phyloP scores from a whole-genome alignment of 1,284 basidiomycete species.

The Sphagnurus paluster region DNA sequence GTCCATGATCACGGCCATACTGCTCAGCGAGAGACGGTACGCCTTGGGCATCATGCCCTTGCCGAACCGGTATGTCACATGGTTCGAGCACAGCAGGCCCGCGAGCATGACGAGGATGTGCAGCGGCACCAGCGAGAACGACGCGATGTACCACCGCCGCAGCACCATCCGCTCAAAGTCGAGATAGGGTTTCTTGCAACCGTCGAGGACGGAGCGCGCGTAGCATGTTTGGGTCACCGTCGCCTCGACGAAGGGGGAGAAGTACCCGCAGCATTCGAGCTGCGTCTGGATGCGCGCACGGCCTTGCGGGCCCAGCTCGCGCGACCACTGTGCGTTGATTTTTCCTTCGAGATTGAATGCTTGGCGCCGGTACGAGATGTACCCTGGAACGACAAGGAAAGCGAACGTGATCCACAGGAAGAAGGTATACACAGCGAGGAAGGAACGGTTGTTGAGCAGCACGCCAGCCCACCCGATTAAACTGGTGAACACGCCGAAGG shows the following conservation, averaged over 20 bases:
- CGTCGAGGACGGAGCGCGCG: conserved; percentile 57
- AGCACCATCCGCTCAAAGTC: conserved; percentile 53
- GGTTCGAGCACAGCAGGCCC: conserved; percentile 65
- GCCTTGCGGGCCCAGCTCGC: conserved; percentile 48
- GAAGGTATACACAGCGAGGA: conserved; percentile 66
- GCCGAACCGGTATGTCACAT: conserved; percentile 75
- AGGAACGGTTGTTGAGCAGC: conserved; percentile 70
- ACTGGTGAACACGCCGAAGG: conserved; percentile 52
- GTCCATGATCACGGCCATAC: conserved; percentile 73
- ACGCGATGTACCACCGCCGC: conserved; percentile 52
- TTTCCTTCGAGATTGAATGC: conserved; percentile 75
- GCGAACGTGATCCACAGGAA: conserved; percentile 64
- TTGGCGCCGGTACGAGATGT: conserved; percentile 65
- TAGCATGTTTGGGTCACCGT: conserved; percentile 66
- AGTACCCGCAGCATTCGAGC: conserved; percentile 71
- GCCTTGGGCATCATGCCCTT: conserved; percentile 78
- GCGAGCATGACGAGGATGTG: conserved; percentile 57
- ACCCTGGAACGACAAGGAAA: conserved; percentile 65
- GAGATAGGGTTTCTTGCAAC: conserved; percentile 61
- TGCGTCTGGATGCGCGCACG: conserved; percentile 64
- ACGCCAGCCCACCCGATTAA: conserved; percentile 68
- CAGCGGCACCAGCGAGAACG: conserved; percentile 57
- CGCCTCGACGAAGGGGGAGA: conserved; percentile 67
- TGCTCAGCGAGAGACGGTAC: conserved; percentile 61
- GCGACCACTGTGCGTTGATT: conserved; percentile 70